These are phyloP conservation scores for Ophiocordyceps camponoti-floridani DNA, from an alignment of 2,329 filamentous ascomycete species.

Conservation along the genomic window DNA sequence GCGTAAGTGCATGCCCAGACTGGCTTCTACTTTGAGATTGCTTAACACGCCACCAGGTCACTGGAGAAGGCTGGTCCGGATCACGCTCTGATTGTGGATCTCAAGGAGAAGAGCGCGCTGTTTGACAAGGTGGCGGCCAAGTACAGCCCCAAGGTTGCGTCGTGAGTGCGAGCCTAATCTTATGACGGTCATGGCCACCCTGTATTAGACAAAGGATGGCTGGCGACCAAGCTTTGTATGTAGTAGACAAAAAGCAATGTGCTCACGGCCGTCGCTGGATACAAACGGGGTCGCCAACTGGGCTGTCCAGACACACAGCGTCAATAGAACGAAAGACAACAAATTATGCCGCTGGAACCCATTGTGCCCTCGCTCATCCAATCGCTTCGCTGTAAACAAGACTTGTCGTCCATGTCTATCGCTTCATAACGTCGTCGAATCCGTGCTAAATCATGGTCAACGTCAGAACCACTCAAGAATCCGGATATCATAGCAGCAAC, in stretches of 20 bases:
- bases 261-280: too few relatives aligned
- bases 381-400: too few relatives aligned
- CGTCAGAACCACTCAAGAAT: too few relatives aligned
- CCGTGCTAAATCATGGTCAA: too few relatives aligned
- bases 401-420: too few relatives aligned
- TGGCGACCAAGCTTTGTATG: background rate
- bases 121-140: constrained; percentile 79
- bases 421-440: too few relatives aligned
- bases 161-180: constrained; percentile 9
- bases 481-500: background rate
- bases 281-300: too few relatives aligned
- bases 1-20: constrained; percentile 30
- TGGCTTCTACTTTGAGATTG: background rate
- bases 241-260: too few relatives aligned
- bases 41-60: constrained; percentile 18
- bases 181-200: background rate
- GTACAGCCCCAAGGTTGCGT: constrained; percentile 67
- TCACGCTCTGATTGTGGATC: constrained; percentile 55
- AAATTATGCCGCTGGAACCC: too few relatives aligned
- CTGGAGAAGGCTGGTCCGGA: constrained; percentile 41
- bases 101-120: constrained; percentile 69
- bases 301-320: too few relatives aligned
- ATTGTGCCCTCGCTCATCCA: too few relatives aligned
- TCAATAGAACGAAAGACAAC: too few relatives aligned
- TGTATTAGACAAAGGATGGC: background rate